These are phyloP conservation scores for Scheffersomyces parashehatae DNA, from an alignment of 1,139 yeast genomes.

Conservation along the genomic window DNA sequence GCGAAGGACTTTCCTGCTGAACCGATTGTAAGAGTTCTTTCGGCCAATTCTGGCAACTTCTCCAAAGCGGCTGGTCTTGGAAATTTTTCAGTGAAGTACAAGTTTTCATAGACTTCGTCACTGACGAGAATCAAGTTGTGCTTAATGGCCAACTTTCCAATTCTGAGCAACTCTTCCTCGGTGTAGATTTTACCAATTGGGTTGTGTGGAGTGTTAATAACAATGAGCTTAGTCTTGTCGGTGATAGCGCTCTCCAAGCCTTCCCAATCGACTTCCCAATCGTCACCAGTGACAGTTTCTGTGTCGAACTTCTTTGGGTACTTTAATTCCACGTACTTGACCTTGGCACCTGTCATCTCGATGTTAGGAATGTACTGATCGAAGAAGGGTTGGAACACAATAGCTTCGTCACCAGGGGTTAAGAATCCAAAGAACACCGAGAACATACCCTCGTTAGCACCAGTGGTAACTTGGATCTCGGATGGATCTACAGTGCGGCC, in stretches of 20 bases:
- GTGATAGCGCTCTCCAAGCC: slow-evolving; percentile 71
- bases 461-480: slow-evolving; percentile 83
- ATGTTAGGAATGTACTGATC: slow-evolving; percentile 95
- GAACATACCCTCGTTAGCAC: slow-evolving; percentile 95
- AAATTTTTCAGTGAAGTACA: slow-evolving; percentile 67
- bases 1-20: slow-evolving; percentile 98
- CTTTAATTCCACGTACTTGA: slow-evolving; percentile 78
- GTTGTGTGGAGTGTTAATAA: slow-evolving; percentile 92
- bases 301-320: slow-evolving; percentile 75
- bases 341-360: slow-evolving; percentile 89
- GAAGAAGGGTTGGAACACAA: slow-evolving; percentile 96
- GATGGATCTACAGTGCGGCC: slow-evolving; percentile 60
- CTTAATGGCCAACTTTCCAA: slow-evolving; percentile 82
- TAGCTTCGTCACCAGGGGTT: slow-evolving; percentile 88
- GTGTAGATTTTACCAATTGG: slow-evolving; percentile 92
- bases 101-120: slow-evolving; percentile 93
- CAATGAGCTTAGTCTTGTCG: slow-evolving; percentile 77
- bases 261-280: slow-evolving; percentile 84
- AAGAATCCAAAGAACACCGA: slow-evolving; percentile 82
- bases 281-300: slow-evolving; percentile 73
- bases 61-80: slow-evolving; percentile 82
- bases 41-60: slow-evolving; percentile 67
- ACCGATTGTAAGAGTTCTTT: slow-evolving; percentile 85
- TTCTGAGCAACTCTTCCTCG: slow-evolving; percentile 64
- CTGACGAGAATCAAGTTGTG: slow-evolving; percentile 79